Base-by-base conservation (phyloP, 495 filamentous ascomycete genomes). In the Penicillium coprophilum region DNA sequence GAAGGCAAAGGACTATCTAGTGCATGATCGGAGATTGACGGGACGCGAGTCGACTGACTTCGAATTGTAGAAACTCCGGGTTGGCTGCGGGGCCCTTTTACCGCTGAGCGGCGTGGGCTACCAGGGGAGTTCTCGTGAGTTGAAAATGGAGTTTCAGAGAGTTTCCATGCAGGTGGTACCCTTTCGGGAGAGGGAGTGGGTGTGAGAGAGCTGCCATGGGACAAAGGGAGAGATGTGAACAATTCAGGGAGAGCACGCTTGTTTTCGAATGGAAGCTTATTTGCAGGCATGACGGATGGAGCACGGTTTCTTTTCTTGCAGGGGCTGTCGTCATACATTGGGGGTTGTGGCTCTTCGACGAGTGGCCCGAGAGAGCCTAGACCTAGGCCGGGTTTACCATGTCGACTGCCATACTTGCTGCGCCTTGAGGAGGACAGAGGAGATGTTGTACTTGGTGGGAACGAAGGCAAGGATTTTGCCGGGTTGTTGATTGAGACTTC, bases 41-140 rank as follows among this genome's bases (percentile, higher is more conserved):
- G 58, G 10, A 57, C 54, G 9, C 60, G 57, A 13, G 64, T 53
- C 1, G 60, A 53, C 17, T 48, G 73, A 30, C 60, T 71, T 9
- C 67, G 65, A 27, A 56, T 34, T 41, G 61, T 47, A 34, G 46
- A 58, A 2, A 12, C 15, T 1, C 44, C 56, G 1, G 72, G 74
- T 52, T 74, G 74, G 28, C 19, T 74, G 43, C 74, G 73, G 6
- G 74, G 75, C 0, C 75, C 74, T 50, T 74, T 76, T 12, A 75
- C 64, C 0, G 48, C 60, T 11, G 74, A 68, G 0, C 70, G 68
- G 8, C 73, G 71, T 17, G 74, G 74, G 23, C 74, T 75, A 9
- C 73, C 66, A 4, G 59, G 54, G 0, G 56, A 46, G 45, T 68
- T 69, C 24, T 72, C 71, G 17, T 60, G 43, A 3, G 59, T 52